Base-by-base conservation (phyloP, 306 rosid genomes). In the Lathyrus oleraceus region DNA sequence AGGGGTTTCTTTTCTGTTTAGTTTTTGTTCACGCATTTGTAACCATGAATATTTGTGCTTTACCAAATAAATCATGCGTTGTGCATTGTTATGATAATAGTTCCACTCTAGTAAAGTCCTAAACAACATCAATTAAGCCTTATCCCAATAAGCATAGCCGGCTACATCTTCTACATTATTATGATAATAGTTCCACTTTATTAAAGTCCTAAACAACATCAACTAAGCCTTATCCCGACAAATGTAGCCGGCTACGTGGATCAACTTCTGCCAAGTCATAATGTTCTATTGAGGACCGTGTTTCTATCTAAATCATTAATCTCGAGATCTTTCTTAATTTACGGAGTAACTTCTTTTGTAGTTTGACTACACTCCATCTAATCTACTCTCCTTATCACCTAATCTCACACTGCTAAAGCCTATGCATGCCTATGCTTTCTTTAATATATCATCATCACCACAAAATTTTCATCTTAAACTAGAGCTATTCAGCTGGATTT, bases 1-100 rank as follows among this genome's bases (percentile, higher is more conserved):
- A 61, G 11, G 32, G 63, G 64, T 8, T 51, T 57, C 61, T 19
- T 60, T 71, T 43, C 49, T 32, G 32, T 75, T 70, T 17, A 13
- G 54, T 42, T 73, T 65, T 57, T 65, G 45, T 32, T 19, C 42
- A 40, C 9, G 19, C 61, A 48, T 60, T 19, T 17, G 38, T 36
- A 58, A 36, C 73, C 3, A 0, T 73, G 2, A 36, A 16, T 17
- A 25, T 35, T 15, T 43, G 27, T 30, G 68, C 56, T 62, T 61
- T 20, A 79, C 59, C 76, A 61, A 69, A 53, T 63, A 8, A 57
- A 16, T 10, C 36, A 21, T 11, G 54, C 38, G 6, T 30, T 42
- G 14, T n/a, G 65, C 23, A 72, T 28, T 42, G 6, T 56, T 11
- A 20, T 6, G 32, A 8, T 10, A 43, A 61, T 11, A 21, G 48